A percentile compares a stretch with the other conserved stretches of the same genome.
phyloP scores from a whole-genome alignment of 2,329 filamentous ascomycete species.

The Trichoderma sp. region DNA sequence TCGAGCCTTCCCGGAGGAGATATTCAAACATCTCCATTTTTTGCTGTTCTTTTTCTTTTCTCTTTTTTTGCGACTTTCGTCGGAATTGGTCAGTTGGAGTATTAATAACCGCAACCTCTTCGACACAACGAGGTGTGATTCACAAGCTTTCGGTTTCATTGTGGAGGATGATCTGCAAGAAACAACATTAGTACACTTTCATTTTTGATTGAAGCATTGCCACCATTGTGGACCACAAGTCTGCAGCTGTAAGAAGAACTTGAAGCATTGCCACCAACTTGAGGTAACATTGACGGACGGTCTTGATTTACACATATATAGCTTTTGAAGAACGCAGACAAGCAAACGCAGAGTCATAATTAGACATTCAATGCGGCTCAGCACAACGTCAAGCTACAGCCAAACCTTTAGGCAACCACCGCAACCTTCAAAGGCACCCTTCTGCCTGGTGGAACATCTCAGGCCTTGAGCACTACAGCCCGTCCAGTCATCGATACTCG shows the following conservation, averaged over 20 bases:
- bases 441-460: neutral
- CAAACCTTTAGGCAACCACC: conserved; percentile 14
- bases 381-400: neutral
- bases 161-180: too few relatives aligned
- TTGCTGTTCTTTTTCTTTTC: neutral
- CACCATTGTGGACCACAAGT: too few relatives aligned
- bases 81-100: too few relatives aligned
- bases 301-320: too few relatives aligned
- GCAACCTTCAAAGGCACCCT: conserved; percentile 8
- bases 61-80: neutral
- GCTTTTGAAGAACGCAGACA: neutral
- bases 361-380: neutral
- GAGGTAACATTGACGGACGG: too few relatives aligned
- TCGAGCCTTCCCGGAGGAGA: conserved; percentile 31
- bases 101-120: neutral
- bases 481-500: neutral
- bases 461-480: neutral
- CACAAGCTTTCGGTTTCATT: too few relatives aligned
- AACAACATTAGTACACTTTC: too few relatives aligned
- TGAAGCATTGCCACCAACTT: too few relatives aligned
- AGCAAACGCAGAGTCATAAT: neutral
- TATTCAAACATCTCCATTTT: neutral
- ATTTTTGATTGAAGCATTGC: too few relatives aligned
- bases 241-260: too few relatives aligned
- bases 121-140: too few relatives aligned